Evolutionary conservation across 163 green algal species (phyloP), one percentile per base, ranked within the genome.

Genomic region (Volvox carteri): DNA sequence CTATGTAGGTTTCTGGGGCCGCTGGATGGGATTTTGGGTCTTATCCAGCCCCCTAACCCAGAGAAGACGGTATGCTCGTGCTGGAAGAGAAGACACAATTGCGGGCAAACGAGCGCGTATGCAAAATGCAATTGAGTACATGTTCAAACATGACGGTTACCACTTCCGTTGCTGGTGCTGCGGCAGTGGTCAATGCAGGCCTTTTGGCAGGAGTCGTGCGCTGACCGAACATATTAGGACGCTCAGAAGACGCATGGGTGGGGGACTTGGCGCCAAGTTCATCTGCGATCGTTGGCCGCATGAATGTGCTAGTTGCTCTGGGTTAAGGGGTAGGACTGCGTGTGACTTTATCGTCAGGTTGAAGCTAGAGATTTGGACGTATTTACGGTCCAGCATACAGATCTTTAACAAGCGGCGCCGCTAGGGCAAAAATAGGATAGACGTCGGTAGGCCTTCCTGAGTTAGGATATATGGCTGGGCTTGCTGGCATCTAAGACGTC

Each of bases 271-370:
- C 7, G 35, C 7, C 68, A 77, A 19, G 30, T 68, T 68, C 9
- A 8, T 18, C 14, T 18, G 23, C 16, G 6, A 76, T 72, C 2
- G 4, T 39, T 72, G 30, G 16, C 67, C 30, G 37, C 16, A n/a
- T 4, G 6, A 50, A 50, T 30, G 67, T 54, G 39, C 12, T 56
- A 78, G 39, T 25, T 52, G 18, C 35, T 0, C 9, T 25, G 77
- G 48, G 35, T 56, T 41, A 85, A 52, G 23, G 77, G 77, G 77
- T 85, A 85, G n/a, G n/a, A n/a, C n/a, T n/a, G n/a, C n/a, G n/a
- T n/a, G n/a, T n/a, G n/a, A n/a, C n/a, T n/a, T n/a, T n/a, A n/a
- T n/a, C n/a, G n/a, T n/a, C n/a, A n/a, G n/a, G n/a, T n/a, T n/a
- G n/a, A n/a, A n/a, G n/a, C n/a, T n/a, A n/a, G n/a, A n/a, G n/a